Conservation (phyloP, 2,329 filamentous ascomycete genomes). For the Colletotrichum liriopes region DNA sequence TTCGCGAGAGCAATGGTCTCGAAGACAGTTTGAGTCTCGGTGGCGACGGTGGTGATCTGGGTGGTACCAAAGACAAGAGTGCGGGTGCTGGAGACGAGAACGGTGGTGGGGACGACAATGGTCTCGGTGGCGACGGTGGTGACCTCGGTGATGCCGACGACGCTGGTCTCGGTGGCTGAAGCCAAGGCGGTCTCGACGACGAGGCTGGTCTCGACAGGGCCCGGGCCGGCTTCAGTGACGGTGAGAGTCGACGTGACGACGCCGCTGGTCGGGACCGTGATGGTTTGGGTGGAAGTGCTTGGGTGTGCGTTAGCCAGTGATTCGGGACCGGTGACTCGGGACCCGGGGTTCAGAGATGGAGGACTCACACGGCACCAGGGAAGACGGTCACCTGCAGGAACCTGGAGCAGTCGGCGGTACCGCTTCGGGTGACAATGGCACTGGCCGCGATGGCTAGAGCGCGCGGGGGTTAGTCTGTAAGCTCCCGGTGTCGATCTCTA, state of each 20-base stretch:
- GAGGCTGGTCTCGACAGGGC: constrained; percentile 31
- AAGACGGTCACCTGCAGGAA: constrained; percentile 30
- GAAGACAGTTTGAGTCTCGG: constrained; percentile 39
- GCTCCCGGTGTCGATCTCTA: constrained; percentile 2
- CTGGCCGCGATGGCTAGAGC: constrained; percentile 34
- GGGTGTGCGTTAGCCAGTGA: neutral
- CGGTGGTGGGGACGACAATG: constrained; percentile 33
- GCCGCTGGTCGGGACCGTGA: constrained; percentile 33
- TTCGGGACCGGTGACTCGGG: neutral
- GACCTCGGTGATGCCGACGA: constrained; percentile 27
- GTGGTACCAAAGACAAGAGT: constrained; percentile 37
- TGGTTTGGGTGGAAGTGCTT: constrained; percentile 33
- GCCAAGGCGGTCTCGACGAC: constrained; percentile 10
- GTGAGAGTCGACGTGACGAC: constrained; percentile 35
- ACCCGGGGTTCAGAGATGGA: neutral
- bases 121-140: constrained; percentile 35
- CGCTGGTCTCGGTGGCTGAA: constrained; percentile 16
- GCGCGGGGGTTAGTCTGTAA: constrained; percentile 5
- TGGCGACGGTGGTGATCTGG: constrained; percentile 37
- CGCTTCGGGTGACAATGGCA: constrained; percentile 28
- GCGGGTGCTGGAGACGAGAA: constrained; percentile 34
- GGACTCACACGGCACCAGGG: constrained; percentile 29
- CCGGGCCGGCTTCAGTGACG: constrained; percentile 15
- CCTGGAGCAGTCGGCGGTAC: constrained; percentile 39
- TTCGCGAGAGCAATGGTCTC: constrained; percentile 33